phyloP scores from a whole-genome alignment of 495 filamentous ascomycete genomes.

The Lepraria neglecta region DNA sequence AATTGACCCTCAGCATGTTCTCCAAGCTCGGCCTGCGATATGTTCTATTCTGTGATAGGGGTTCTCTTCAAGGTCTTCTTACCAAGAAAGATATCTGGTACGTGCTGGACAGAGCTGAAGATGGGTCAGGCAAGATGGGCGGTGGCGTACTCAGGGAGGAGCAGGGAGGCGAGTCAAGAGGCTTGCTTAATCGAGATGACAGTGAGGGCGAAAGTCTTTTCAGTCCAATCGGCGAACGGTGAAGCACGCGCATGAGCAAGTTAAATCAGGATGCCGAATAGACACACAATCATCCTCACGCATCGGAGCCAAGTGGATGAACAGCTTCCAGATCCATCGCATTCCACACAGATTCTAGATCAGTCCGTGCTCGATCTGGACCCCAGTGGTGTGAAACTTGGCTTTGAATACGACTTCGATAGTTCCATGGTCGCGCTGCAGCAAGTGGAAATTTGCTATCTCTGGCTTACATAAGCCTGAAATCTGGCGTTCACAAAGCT shows the following conservation, averaged over 20 bases:
- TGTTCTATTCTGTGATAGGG: slow-evolving; percentile 77
- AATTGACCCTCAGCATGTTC: slow-evolving; percentile 83
- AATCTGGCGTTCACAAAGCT: too few species aligned
- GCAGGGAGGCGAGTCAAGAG: slow-evolving; percentile 44
- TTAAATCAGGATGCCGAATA: too few species aligned
- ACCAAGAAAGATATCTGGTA: slow-evolving; percentile 99
- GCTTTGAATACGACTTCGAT: too few species aligned
- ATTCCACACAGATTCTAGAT: too few species aligned
- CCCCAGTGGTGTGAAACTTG: too few species aligned
- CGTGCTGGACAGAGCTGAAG: slow-evolving; percentile 74
- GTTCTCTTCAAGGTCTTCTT: slow-evolving; percentile 73
- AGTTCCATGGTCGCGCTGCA: too few species aligned
- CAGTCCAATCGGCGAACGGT: slow-evolving; percentile 36
- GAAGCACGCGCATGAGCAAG: neutral
- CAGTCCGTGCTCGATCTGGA: too few species aligned
- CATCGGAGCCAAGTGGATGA: too few species aligned
- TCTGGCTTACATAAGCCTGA: too few species aligned
- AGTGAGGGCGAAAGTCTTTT: slow-evolving; percentile 34
- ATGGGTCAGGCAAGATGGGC: slow-evolving; percentile 35
- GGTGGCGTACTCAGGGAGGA: slow-evolving; percentile 37
- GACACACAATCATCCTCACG: too few species aligned
- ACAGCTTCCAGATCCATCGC: too few species aligned
- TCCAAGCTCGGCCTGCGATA: slow-evolving; percentile 88
- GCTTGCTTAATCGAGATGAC: slow-evolving; percentile 43
- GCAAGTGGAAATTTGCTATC: too few species aligned